Percentiles rank a stretch among this genome's conserved stretches.
Evolutionary conservation across 257 asterid genomes (phyloP).

Genomic region (Scutellaria minor): DNA sequence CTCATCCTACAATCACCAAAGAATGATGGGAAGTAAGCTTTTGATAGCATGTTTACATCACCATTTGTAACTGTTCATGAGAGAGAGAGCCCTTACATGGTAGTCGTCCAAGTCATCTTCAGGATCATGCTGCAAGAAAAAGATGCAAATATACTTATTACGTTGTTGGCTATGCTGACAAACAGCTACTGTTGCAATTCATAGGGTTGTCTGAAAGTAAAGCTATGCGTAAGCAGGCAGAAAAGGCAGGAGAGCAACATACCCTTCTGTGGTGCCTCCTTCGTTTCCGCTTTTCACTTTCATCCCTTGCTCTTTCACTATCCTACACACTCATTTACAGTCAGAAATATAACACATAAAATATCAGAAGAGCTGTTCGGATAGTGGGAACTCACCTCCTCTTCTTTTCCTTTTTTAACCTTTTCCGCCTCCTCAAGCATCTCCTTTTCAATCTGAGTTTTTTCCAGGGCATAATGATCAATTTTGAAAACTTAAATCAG

Average conservation of each 20-base stretch:
- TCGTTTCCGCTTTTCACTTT: neutral
- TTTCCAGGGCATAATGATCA: neutral
- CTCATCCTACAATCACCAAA: constrained; percentile 31
- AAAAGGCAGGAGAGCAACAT: neutral
- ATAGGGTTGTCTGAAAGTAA: neutral
- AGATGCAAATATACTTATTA: neutral
- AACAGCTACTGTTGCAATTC: neutral
- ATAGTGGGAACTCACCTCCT: neutral
- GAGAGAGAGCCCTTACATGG: constrained; percentile 24
- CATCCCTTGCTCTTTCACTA: neutral
- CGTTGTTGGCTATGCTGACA: neutral
- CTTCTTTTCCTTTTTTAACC: too few species aligned
- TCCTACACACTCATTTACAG: constrained; percentile 3
- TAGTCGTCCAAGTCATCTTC: constrained; percentile 34
- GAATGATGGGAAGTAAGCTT: too few species aligned
- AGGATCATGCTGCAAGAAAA: constrained; percentile 36
- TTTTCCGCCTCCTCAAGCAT: too few species aligned
- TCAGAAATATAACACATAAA: neutral
- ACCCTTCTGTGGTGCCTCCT: constrained; percentile 18
- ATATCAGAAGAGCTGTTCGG: neutral
- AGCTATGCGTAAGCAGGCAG: constrained; percentile 3
- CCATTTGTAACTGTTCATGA: too few species aligned
- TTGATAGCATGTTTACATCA: too few species aligned
- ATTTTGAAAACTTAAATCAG: neutral
- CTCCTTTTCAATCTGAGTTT: constrained; percentile 24